Base-by-base conservation (phyloP, 2,329 filamentous ascomycete genomes). In the Magnaporthiopsis poae region DNA sequence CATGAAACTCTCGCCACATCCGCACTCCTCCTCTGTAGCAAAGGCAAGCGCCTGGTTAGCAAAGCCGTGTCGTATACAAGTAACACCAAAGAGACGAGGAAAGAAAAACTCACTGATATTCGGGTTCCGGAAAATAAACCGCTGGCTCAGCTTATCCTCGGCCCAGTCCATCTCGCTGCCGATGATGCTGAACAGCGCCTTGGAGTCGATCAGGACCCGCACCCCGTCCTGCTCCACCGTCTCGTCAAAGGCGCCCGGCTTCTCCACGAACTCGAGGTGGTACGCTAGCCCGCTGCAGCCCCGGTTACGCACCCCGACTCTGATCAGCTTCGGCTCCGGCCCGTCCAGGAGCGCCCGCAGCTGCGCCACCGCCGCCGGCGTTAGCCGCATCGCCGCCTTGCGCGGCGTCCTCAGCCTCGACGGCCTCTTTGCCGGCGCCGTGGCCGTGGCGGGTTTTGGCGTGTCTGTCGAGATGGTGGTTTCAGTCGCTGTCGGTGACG, bases 121-220 rank as follows among this genome's bases (percentile, higher is more conserved):
- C 2, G 95, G 95, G 76, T 99, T 99, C 75, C 87, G 89, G 80
- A 99, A 99, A 64, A 96, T 88, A 77, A 99, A 99, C 70, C 91
- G 84, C 77, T 93, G 86, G 76, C 90, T 96, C 70, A 99, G 80
- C 80, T 96, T 96, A 73, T 98, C 95, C 79, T 98, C 93, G 13
- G 94, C 84, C 93, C 94, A 99, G 75, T 99, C 95, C 95, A 99
- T 99, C 80, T 98, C 94, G 74, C 90, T 96, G 5, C 95, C 95
- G 72, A 99, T 97, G 66, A 99, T 98, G 77, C 94, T 98, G 76
- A 99, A 93, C 64, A 99, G 80, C 60, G 95, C 95, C 81, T 97
- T 98, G 82, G 91, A 96, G 77, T 99, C 95, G 67, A 99, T 95
- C 75, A 98, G 77, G 46, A 99, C 94, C 78, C 91, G 94, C 67